Base-by-base conservation (phyloP, 2,329 filamentous ascomycete species). In the Zopfia rhizophila region DNA sequence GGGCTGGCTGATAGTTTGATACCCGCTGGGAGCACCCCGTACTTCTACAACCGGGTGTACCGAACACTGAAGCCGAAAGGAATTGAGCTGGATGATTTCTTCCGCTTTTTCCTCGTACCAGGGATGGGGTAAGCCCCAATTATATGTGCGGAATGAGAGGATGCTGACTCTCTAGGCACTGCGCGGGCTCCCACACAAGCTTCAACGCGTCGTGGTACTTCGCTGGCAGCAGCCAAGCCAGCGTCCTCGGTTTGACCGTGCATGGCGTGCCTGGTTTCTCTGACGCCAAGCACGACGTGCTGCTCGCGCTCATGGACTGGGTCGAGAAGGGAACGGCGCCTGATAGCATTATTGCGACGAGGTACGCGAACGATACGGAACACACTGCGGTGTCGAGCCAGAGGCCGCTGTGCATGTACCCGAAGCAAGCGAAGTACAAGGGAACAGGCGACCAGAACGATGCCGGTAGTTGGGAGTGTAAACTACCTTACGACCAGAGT, bases 241-340 rank as follows among this genome's bases (percentile, higher is more conserved):
- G 17, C 3, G 39, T 17, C 4, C 37, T 65, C 8, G 55, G 51
- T 1, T 44, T 46, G 7, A 50, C 49, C 1, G 53, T 61, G 2
- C 55, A 63, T 25, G 53, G 65, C 24, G 58, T 63, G 2, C 65
- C 65, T 8, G 62, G 63, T 0, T 68, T 63, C 14, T 49, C 58
- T 19, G 67, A 77, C 18, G 63, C 70, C 0, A 55, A 74, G n/a
- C 61, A 73, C 12, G 80, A 81, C 23, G 70, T 76, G 0, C 53
- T 81, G 22, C 61, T 75, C 7, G 73, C 77, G 0, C 66, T 81
- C 21, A 74, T 78, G 27, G 63, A 63, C 4, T 78, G 76, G 76
- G 75, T 78, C 3, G 77, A 69, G 40, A 43, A 68, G 11, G 66
- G 60, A 3, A 45, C 55, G 3, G 73, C 70, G 0, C 77, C 78